Percentiles rank a stretch among this genome's conserved stretches.
Conservation (phyloP, 305 asterid species). For the Fraxinus velutina region DNA sequence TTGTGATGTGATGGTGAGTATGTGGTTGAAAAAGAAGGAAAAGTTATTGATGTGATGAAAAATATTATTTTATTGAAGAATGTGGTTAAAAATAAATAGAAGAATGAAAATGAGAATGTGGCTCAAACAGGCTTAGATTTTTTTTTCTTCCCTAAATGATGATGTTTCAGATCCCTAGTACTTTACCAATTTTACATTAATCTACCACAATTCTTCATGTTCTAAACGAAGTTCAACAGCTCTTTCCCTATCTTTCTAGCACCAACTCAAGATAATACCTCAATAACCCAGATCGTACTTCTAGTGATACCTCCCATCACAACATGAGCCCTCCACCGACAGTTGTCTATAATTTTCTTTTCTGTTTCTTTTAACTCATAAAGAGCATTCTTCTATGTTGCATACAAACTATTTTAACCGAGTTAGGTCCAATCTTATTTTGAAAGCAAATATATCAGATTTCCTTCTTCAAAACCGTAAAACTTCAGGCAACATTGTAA, state of each 20-base stretch:
- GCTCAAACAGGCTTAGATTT: no score
- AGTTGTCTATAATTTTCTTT: not conserved
- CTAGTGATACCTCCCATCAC: not conserved
- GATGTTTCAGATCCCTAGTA: not conserved
- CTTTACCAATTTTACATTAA: not conserved
- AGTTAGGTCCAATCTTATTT: not conserved
- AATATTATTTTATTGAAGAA: no score
- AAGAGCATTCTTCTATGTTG: not conserved
- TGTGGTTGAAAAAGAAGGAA: no score
- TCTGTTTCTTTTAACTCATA: constrained; percentile 11
- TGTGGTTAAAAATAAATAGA: no score
- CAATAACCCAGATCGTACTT: not conserved
- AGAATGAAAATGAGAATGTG: no score
- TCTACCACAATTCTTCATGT: not conserved
- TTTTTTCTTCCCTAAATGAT: not conserved
- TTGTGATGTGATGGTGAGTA: no score
- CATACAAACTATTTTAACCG: not conserved
- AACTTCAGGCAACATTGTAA: constrained; percentile 9
- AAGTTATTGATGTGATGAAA: no score
- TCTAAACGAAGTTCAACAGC: not conserved
- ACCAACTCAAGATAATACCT: constrained; percentile 8
- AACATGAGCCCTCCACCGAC: not conserved
- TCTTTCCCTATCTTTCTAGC: not conserved
- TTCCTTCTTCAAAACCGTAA: not conserved
- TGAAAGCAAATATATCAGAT: not conserved